Conservation (phyloP, 306 rosid genomes). For the Vachellia collinsii region DNA sequence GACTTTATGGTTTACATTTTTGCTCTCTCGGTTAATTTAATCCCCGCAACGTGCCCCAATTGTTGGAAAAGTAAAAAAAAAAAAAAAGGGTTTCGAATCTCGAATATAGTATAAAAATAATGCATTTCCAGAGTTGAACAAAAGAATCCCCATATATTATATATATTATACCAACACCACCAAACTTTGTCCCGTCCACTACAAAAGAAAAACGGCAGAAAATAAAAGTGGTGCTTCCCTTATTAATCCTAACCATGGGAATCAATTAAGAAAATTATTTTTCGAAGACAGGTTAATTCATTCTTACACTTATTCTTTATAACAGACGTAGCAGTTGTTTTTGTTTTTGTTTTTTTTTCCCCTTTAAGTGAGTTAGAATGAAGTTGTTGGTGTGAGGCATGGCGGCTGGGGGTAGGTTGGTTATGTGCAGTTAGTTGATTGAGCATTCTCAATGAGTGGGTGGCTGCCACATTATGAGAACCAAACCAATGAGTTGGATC, state of each 20-base stretch:
- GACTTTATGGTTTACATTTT: constrained; percentile 5
- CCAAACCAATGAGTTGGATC: neutral
- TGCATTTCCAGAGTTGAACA: constrained; percentile 19
- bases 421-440: constrained; percentile 7
- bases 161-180: constrained; percentile 1
- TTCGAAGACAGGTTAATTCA: too few relatives aligned
- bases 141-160: constrained; percentile 20
- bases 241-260: too few relatives aligned
- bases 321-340: too few relatives aligned
- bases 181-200: constrained; percentile 9
- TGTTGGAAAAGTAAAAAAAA: neutral
- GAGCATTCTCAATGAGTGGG: constrained; percentile 16
- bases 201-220: neutral
- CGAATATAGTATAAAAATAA: neutral
- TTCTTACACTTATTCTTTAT: too few relatives aligned
- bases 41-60: neutral
- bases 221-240: too few relatives aligned
- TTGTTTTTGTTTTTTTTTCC: too few relatives aligned
- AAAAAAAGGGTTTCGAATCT: neutral
- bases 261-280: too few relatives aligned
- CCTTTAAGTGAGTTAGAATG: too few relatives aligned
- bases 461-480: constrained; percentile 6
- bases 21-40: neutral
- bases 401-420: neutral
- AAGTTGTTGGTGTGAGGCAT: too few relatives aligned